Evolutionary conservation across 179 eudicot genomes (phyloP).

Genomic region (Carnegiea gigantea): DNA sequence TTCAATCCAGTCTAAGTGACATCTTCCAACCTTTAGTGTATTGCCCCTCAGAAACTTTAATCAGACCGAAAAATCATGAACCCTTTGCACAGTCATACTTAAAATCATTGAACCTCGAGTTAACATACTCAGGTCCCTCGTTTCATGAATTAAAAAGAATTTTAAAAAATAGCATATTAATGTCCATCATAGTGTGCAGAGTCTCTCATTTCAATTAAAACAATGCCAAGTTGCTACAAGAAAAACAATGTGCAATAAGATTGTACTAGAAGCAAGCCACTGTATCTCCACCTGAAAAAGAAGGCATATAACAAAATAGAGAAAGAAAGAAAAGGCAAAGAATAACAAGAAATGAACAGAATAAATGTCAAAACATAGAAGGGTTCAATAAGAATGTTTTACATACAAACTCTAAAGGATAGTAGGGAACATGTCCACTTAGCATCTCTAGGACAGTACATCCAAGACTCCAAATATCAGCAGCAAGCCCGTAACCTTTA

Average conservation of each 20-base stretch:
- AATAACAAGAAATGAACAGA: background rate
- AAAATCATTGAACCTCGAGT: background rate
- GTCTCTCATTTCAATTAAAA: too few species aligned
- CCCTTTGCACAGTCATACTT: background rate
- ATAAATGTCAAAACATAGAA: background rate
- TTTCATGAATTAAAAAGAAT: background rate
- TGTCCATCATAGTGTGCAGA: background rate
- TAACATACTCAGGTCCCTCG: background rate
- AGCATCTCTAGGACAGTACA: constrained; percentile 96
- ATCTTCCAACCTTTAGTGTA: background rate
- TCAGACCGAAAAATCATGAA: background rate
- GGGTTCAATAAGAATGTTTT: background rate
- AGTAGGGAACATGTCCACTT: constrained; percentile 72
- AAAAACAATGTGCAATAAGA: background rate
- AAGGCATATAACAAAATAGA: background rate
- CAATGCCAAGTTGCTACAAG: background rate
- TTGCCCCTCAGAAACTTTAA: background rate
- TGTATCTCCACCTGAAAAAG: background rate
- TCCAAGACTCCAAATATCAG: constrained; percentile 99
- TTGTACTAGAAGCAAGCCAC: background rate
- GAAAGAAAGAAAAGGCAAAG: background rate
- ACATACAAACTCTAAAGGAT: constrained; percentile 71
- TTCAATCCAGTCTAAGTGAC: background rate
- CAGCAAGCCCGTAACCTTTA: constrained; percentile 77
- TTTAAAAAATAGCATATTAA: background rate